Evolutionary conservation across 257 asterid genomes (phyloP).

Genomic region (Avicennia marina): DNA sequence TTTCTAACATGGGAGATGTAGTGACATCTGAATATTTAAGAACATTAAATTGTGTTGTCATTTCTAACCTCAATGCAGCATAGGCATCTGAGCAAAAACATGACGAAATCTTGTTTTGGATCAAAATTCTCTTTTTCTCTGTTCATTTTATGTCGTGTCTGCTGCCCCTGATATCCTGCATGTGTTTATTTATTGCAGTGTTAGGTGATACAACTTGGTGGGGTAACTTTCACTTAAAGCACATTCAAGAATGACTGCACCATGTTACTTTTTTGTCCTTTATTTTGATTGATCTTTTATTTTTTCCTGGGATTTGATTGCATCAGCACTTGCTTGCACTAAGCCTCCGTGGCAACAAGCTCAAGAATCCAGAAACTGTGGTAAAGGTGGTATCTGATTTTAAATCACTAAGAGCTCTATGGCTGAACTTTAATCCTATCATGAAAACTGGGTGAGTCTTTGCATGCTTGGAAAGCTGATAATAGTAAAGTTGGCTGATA

Average conservation of each 20-base stretch:
- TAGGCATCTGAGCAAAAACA: not conserved
- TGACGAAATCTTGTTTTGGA: not conserved
- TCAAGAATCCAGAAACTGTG: slow-evolving; percentile 46
- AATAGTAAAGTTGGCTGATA: not conserved
- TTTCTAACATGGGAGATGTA: too few species aligned
- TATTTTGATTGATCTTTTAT: slow-evolving; percentile 7
- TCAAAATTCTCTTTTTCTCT: not conserved
- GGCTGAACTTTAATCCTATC: slow-evolving; percentile 79
- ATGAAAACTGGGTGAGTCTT: slow-evolving; percentile 47
- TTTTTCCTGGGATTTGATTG: slow-evolving; percentile 15
- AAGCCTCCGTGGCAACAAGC: slow-evolving; percentile 77
- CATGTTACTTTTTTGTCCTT: not conserved
- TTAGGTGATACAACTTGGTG: slow-evolving; percentile 1
- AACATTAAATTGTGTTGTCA: not conserved
- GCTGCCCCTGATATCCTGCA: not conserved
- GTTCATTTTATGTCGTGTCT: not conserved
- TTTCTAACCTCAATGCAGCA: not conserved
- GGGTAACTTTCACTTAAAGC: not conserved
- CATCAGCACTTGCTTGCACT: slow-evolving; percentile 69
- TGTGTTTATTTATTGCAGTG: not conserved
- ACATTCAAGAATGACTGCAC: not conserved
- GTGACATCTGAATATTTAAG: not conserved
- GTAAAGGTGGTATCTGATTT: slow-evolving; percentile 48
- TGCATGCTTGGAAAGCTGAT: slow-evolving; percentile 7
- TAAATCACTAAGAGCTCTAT: slow-evolving; percentile 78